Percentiles rank a stretch among this genome's conserved stretches.
phyloP scores from a whole-genome alignment of 2,329 filamentous ascomycete genomes.

The Neodidymelliopsis sp. region DNA sequence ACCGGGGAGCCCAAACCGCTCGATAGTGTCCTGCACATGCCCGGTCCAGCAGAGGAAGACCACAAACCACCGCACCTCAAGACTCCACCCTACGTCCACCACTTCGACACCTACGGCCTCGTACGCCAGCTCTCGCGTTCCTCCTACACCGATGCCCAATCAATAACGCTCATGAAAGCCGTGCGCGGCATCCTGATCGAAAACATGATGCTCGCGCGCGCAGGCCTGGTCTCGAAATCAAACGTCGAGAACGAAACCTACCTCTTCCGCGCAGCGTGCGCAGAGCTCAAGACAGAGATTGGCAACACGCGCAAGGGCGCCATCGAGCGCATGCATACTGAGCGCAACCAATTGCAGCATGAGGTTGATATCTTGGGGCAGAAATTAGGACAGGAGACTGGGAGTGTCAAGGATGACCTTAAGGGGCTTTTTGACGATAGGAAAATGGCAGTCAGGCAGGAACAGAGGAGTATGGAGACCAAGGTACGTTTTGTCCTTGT shows the following conservation, averaged over 20 bases:
- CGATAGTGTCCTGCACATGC: slow-evolving; percentile 53
- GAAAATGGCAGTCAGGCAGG: slow-evolving; percentile 88
- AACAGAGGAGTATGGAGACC: slow-evolving; percentile 84
- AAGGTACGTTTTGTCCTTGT: slow-evolving; percentile 62
- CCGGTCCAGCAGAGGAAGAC: slow-evolving; percentile 47
- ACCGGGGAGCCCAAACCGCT: slow-evolving; percentile 43
- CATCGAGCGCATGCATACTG: slow-evolving; percentile 81
- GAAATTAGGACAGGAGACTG: slow-evolving; percentile 81
- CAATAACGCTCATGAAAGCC: slow-evolving; percentile 90
- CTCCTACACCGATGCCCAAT: slow-evolving; percentile 76
- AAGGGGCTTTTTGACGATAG: slow-evolving; percentile 96
- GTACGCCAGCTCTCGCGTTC: slow-evolving; percentile 78
- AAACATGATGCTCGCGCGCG: slow-evolving; percentile 82
- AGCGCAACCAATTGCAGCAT: slow-evolving; percentile 86
- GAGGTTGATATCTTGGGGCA: slow-evolving; percentile 94
- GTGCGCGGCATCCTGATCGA: slow-evolving; percentile 77
- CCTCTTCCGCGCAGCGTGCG: slow-evolving; percentile 91
- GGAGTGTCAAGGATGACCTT: slow-evolving; percentile 85
- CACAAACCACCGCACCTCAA: slow-evolving; percentile 71
- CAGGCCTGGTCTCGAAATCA: slow-evolving; percentile 84
- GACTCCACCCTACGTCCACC: slow-evolving; percentile 84
- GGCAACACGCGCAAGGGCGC: slow-evolving; percentile 77
- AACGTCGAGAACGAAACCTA: slow-evolving; percentile 96
- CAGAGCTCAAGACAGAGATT: slow-evolving; percentile 87
- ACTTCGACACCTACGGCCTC: slow-evolving; percentile 93